A percentile compares a stretch with the other conserved stretches of the same genome.
Evolutionary conservation across 495 filamentous ascomycete species (phyloP).

Genomic region (Talaromyces nanjingensis): DNA sequence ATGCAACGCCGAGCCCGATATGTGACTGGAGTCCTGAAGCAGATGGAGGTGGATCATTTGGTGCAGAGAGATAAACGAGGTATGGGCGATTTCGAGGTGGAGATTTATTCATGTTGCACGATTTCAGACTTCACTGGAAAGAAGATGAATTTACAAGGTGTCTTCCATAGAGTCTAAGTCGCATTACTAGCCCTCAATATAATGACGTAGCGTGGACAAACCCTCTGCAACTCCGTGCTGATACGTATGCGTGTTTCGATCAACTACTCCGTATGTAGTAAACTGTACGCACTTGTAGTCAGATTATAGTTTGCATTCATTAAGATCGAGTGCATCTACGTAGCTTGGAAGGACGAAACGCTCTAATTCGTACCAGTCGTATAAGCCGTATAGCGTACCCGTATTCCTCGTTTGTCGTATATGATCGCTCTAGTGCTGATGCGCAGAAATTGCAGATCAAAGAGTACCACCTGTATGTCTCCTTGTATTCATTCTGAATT

Average conservation of each 20-base stretch:
- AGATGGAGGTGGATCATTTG: background rate
- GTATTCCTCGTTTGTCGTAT: background rate
- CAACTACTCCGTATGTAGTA: background rate
- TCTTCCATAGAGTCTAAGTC: too few relatives aligned
- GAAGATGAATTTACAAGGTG: too few relatives aligned
- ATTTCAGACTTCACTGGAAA: too few relatives aligned
- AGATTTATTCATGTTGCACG: too few relatives aligned
- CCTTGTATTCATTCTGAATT: too few relatives aligned
- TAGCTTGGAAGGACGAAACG: background rate
- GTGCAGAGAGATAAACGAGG: too few relatives aligned
- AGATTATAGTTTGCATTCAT: background rate
- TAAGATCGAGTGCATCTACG: background rate
- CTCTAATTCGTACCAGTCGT: background rate
- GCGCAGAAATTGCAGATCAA: background rate
- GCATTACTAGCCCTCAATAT: too few relatives aligned
- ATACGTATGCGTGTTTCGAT: background rate
- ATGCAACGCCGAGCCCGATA: background rate
- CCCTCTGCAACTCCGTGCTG: too few relatives aligned
- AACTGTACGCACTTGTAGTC: background rate
- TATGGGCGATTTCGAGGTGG: too few relatives aligned
- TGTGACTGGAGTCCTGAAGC: background rate
- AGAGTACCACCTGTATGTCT: background rate
- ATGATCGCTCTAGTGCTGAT: background rate
- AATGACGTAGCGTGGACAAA: too few relatives aligned
- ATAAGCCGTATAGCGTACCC: background rate